A percentile compares a stretch with the other conserved stretches of the same genome.
phyloP scores from a whole-genome alignment of 106 monocot genomes.

The Dendrobium officinale region DNA sequence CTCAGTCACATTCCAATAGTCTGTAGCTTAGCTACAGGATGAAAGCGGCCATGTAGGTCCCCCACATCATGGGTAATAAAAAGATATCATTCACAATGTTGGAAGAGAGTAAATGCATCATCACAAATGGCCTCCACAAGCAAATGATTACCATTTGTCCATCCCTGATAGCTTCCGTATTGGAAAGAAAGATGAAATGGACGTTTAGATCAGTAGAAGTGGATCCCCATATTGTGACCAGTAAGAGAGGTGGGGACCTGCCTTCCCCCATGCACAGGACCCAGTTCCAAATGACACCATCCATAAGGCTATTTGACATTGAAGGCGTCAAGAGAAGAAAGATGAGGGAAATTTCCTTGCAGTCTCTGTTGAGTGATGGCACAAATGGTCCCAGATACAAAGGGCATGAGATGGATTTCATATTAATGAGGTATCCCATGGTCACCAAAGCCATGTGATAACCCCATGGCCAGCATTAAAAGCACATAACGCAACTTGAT shows the following conservation, averaged over 20 bases:
- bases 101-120: not conserved
- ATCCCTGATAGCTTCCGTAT: not conserved
- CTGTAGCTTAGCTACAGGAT: conserved; percentile 13
- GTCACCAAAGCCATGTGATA: conserved; percentile 5
- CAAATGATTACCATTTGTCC: conserved; percentile 1
- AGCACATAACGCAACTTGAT: conserved; percentile 3
- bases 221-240: not conserved
- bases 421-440: not conserved
- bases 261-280: not conserved
- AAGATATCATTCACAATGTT: conserved; percentile 3
- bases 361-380: not conserved
- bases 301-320: conserved; percentile 1
- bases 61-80: not conserved
- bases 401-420: not conserved
- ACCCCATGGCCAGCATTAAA: not conserved
- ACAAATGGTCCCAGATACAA: conserved; percentile 8
- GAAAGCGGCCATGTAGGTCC: conserved; percentile 1
- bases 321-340: not conserved
- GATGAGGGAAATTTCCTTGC: not conserved
- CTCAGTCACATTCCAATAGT: not conserved
- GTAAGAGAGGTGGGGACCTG: not conserved
- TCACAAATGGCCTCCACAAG: conserved; percentile 2
- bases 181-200: not conserved
- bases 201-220: not conserved
- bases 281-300: not conserved